These are phyloP conservation scores for Serendipita sp. DNA, from an alignment of 768 basidiomycete species.

Conservation along the genomic window DNA sequence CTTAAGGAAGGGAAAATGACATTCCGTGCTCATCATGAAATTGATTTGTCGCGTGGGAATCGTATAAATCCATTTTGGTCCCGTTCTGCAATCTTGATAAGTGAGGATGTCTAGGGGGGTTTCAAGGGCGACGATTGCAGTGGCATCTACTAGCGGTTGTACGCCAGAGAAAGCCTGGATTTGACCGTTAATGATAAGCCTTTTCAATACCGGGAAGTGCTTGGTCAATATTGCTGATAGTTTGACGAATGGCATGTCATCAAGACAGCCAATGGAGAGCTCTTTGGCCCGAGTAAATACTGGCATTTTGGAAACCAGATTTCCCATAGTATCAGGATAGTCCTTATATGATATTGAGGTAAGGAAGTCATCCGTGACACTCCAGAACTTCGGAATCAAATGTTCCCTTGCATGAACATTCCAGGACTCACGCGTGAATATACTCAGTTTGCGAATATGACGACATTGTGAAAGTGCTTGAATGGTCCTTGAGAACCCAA, in stretches of 20 bases:
- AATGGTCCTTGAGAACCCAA: not conserved
- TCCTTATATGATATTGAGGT: not conserved
- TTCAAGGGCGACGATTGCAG: not conserved
- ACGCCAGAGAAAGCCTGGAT: not conserved
- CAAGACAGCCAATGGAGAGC: not conserved
- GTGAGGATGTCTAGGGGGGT: not conserved
- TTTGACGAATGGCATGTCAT: not conserved
- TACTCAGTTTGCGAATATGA: not conserved
- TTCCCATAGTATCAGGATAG: not conserved
- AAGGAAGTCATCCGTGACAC: too few species aligned
- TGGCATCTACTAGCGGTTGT: not conserved
- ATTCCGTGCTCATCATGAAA: not conserved
- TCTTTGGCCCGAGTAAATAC: not conserved
- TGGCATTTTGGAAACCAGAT: not conserved
- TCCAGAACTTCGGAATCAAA: not conserved
- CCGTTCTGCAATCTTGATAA: not conserved
- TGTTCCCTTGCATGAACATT: not conserved
- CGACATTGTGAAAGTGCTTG: not conserved
- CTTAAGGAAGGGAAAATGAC: not conserved
- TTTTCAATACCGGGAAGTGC: not conserved
- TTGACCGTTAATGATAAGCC: not conserved
- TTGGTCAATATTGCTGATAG: not conserved
- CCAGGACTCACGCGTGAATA: not conserved
- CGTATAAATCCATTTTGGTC: not conserved
- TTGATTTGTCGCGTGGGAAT: not conserved